Conservation (phyloP, 495 filamentous ascomycete species). For the Ramalina intermedia region DNA sequence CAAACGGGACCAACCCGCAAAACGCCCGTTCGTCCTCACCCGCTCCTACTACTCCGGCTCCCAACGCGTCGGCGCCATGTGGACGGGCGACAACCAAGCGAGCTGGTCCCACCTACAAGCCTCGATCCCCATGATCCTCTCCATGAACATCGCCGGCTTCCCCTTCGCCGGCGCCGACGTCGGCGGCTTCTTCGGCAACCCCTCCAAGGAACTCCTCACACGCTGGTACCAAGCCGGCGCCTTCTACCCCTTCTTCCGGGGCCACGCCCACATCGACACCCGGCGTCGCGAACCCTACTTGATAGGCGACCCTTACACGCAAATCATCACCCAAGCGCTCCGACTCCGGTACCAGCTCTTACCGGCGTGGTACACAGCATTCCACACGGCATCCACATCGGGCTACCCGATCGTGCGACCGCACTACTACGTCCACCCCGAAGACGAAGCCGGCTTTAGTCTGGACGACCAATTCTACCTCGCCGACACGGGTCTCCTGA, state of each 20-base stretch:
- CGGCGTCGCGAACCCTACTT: constrained; percentile 90
- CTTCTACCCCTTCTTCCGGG: constrained; percentile 98
- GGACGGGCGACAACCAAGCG: constrained; percentile 95
- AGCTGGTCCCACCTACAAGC: constrained; percentile 80
- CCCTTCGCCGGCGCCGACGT: constrained; percentile 94
- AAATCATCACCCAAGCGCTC: constrained; percentile 76
- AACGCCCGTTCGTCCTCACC: constrained; percentile 81
- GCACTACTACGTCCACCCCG: constrained; percentile 79
- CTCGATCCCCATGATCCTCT: constrained; percentile 82
- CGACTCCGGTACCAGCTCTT: constrained; percentile 80
- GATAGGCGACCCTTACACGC: constrained; percentile 65
- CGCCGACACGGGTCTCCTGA: constrained; percentile 70
- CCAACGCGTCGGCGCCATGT: constrained; percentile 86
- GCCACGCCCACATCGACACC: constrained; percentile 93
- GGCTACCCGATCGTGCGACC: constrained; percentile 82
- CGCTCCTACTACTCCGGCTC: constrained; percentile 82
- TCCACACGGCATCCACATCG: constrained; percentile 69
- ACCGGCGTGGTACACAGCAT: constrained; percentile 93
- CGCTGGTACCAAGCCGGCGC: constrained; percentile 95
- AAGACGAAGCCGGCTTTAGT: constrained; percentile 70
- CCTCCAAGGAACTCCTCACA: constrained; percentile 73
- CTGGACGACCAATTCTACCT: constrained; percentile 92
- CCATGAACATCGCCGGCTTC: constrained; percentile 81
- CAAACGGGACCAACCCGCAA: constrained; percentile 67
- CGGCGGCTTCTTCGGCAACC: constrained; percentile 96